A percentile compares a stretch with the other conserved stretches of the same genome.
Evolutionary conservation across 2,329 filamentous ascomycete species (phyloP).

Genomic region (Cladophialophora immunda): DNA sequence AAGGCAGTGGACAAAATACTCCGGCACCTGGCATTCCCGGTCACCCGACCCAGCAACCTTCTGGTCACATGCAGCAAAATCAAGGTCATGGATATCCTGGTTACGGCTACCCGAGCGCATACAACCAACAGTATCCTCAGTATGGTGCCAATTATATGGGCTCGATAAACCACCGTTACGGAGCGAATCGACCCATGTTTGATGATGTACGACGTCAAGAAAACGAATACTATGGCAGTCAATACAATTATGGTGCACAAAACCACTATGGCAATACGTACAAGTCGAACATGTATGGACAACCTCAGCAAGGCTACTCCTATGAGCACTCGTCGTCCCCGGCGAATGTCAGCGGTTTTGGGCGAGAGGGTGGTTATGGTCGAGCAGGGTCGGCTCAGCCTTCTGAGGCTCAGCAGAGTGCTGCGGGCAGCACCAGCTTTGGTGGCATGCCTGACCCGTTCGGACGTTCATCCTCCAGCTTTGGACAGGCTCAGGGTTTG

Average conservation of each 20-base stretch:
- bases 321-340: conserved; percentile 73
- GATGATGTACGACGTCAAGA: conserved; percentile 60
- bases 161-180: conserved; percentile 55
- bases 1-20: conserved; percentile 89
- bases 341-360: conserved; percentile 62
- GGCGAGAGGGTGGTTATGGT: conserved; percentile 67
- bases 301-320: conserved; percentile 68
- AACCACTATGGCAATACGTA: conserved; percentile 61
- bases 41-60: conserved; percentile 51
- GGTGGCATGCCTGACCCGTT: conserved; percentile 67
- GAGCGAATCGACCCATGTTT: conserved; percentile 59
- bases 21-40: conserved; percentile 77
- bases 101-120: conserved; percentile 63
- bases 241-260: conserved; percentile 61
- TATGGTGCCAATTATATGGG: conserved; percentile 69
- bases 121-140: conserved; percentile 56
- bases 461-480: conserved; percentile 65
- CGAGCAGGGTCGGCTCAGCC: conserved; percentile 66
- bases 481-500: conserved; percentile 61
- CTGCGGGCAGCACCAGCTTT: conserved; percentile 59
- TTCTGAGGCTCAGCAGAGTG: conserved; percentile 62
- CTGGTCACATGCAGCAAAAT: conserved; percentile 55
- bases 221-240: conserved; percentile 57
- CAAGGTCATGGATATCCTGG: conserved; percentile 63
- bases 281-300: conserved; percentile 69